Evolutionary conservation across 306 rosid species (phyloP).

Genomic region (Coriaria nepalensis): DNA sequence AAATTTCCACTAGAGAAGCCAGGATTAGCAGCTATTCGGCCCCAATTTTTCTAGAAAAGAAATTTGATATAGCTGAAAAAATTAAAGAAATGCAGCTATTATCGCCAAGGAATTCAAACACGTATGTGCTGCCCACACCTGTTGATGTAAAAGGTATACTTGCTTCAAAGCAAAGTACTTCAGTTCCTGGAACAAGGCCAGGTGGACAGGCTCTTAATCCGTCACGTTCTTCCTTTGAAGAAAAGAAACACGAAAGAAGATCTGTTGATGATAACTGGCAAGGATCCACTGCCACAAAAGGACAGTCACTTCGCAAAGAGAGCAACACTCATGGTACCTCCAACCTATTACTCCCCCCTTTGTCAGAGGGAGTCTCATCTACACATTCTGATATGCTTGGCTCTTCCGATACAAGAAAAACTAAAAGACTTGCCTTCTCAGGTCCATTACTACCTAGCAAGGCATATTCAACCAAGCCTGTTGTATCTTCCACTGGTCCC

Average conservation of each 20-base stretch:
- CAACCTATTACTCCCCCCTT: constrained; percentile 51
- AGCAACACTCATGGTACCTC: constrained; percentile 43
- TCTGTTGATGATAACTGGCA: constrained; percentile 28
- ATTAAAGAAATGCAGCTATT: constrained; percentile 36
- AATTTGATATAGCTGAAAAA: constrained; percentile 76
- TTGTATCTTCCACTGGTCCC: background rate
- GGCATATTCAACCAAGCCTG: constrained; percentile 41
- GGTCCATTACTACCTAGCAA: constrained; percentile 59
- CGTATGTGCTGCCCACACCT: constrained; percentile 83
- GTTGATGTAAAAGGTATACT: constrained; percentile 38
- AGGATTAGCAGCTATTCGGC: constrained; percentile 55
- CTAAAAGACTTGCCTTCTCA: constrained; percentile 55
- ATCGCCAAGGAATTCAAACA: constrained; percentile 37
- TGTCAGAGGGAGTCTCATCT: constrained; percentile 34
- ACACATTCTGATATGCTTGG: constrained; percentile 31
- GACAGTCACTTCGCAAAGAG: constrained; percentile 47
- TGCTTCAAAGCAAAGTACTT: constrained; percentile 21
- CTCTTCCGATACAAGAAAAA: constrained; percentile 37
- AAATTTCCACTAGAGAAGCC: constrained; percentile 32
- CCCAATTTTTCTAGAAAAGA: constrained; percentile 63
- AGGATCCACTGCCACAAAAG: constrained; percentile 18
- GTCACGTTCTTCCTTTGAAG: constrained; percentile 70
- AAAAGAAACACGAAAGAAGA: constrained; percentile 44
- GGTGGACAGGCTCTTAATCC: constrained; percentile 42
- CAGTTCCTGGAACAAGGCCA: constrained; percentile 31